phyloP scores from a whole-genome alignment of 2,329 filamentous ascomycete species.

The Leptodontidium sp. region DNA sequence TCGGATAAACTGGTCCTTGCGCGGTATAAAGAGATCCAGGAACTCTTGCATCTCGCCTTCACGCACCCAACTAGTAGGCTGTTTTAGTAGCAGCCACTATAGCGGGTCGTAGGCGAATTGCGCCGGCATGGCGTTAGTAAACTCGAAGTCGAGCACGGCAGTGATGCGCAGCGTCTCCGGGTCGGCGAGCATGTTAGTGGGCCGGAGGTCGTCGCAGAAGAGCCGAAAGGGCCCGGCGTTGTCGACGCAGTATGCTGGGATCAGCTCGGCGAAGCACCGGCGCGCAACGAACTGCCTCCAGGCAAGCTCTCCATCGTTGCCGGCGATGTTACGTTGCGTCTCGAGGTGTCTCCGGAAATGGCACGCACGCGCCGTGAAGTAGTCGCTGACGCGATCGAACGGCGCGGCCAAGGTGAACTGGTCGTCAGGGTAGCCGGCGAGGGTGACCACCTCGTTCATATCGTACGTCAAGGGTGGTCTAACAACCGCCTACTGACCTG shows the following conservation, averaged over 20 bases:
- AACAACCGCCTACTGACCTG: constrained; percentile 40
- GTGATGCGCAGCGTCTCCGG: constrained; percentile 30
- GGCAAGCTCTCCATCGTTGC: constrained; percentile 44
- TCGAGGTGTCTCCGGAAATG: constrained; percentile 48
- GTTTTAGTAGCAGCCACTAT: not conserved
- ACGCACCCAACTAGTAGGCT: not conserved
- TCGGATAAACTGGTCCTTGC: not conserved
- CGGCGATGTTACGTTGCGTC: constrained; percentile 51
- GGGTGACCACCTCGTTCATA: constrained; percentile 51
- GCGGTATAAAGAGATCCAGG: not conserved
- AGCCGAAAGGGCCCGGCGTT: constrained; percentile 27
- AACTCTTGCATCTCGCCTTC: not conserved
- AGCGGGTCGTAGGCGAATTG: constrained; percentile 30
- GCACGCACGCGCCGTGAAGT: constrained; percentile 47
- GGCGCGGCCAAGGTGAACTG: constrained; percentile 38
- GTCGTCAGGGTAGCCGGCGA: constrained; percentile 36
- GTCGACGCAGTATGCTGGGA: constrained; percentile 21
- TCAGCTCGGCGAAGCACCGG: constrained; percentile 26
- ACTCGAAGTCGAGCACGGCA: constrained; percentile 36
- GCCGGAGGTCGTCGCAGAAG: constrained; percentile 34
- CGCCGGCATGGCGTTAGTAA: constrained; percentile 32
- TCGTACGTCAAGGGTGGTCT: constrained; percentile 51
- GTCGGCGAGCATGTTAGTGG: constrained; percentile 32
- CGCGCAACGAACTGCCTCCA: constrained; percentile 47
- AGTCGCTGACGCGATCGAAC: constrained; percentile 48